Evolutionary conservation across 371 early-diverging fungal species (phyloP).

Genomic region (Lichtheimia corymbifera): DNA sequence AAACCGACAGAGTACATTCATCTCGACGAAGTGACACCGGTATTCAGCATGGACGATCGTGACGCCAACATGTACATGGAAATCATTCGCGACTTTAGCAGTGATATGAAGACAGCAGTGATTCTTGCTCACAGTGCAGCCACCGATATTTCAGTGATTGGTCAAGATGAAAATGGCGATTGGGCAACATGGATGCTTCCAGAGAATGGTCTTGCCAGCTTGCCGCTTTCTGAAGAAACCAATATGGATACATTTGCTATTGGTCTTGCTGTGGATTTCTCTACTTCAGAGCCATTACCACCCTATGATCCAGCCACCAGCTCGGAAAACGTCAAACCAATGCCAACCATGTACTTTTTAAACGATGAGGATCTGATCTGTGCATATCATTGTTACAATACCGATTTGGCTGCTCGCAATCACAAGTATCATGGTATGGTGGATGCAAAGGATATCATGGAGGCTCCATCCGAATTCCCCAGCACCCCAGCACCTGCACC

Average conservation of each 20-base stretch:
- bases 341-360: constrained; percentile 42
- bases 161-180: constrained; percentile 31
- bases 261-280: constrained; percentile 45
- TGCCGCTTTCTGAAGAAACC: constrained; percentile 40
- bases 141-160: constrained; percentile 41
- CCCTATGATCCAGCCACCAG: constrained; percentile 37
- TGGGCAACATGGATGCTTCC: constrained; percentile 48
- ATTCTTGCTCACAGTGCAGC: constrained; percentile 43
- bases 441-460: constrained; percentile 10
- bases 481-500: constrained; percentile 2
- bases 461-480: neutral
- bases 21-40: constrained; percentile 41
- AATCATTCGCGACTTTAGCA: constrained; percentile 36
- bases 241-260: constrained; percentile 43
- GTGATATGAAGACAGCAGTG: constrained; percentile 29
- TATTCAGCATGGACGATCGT: constrained; percentile 33
- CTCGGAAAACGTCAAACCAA: constrained; percentile 30
- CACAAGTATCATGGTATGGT: constrained; percentile 29
- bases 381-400: constrained; percentile 43
- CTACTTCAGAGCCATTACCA: constrained; percentile 36
- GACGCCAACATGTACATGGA: constrained; percentile 45
- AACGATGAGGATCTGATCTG: constrained; percentile 48
- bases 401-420: constrained; percentile 31
- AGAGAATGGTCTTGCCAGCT: constrained; percentile 27
- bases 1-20: constrained; percentile 23